These are phyloP conservation scores for Wallacemonas sp. DNA, from an alignment of 208 protist genomes.

Conservation along the genomic window DNA sequence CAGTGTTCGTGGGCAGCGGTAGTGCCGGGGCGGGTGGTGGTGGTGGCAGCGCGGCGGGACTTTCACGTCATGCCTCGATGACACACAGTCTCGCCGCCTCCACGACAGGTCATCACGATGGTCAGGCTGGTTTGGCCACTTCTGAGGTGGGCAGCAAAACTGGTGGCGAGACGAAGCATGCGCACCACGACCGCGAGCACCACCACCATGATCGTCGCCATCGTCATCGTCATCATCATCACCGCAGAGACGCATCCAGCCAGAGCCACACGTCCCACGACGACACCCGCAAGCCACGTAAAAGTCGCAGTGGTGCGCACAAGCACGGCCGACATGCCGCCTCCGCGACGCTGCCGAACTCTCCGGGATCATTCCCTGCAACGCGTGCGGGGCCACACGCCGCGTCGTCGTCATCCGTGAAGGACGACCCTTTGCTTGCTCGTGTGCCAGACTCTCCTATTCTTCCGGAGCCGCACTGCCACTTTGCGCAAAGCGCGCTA, in stretches of 20 bases:
- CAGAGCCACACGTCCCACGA: background rate
- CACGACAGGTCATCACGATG: background rate
- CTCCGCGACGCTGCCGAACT: background rate
- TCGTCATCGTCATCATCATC: slow-evolving; percentile 3
- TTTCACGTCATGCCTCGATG: background rate
- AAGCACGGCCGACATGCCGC: background rate
- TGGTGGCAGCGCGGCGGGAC: background rate
- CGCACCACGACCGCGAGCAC: background rate
- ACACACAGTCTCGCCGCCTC: background rate
- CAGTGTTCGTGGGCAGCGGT: background rate
- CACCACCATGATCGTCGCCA: background rate
- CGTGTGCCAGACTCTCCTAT: background rate
- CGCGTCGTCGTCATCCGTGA: too few species aligned
- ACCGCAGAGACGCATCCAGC: background rate
- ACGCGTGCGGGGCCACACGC: background rate
- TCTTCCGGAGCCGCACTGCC: background rate
- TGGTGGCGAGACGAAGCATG: background rate
- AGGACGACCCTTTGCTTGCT: background rate
- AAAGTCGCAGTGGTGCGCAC: too few species aligned
- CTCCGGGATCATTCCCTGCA: background rate
- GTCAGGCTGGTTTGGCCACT: too few species aligned
- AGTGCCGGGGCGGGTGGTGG: background rate
- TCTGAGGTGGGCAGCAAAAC: background rate
- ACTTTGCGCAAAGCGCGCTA: background rate
- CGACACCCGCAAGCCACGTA: too few species aligned